Percentiles rank a stretch among this genome's conserved stretches.
phyloP scores from a whole-genome alignment of 1,284 basidiomycete genomes.

The Ganoderma boninense region DNA sequence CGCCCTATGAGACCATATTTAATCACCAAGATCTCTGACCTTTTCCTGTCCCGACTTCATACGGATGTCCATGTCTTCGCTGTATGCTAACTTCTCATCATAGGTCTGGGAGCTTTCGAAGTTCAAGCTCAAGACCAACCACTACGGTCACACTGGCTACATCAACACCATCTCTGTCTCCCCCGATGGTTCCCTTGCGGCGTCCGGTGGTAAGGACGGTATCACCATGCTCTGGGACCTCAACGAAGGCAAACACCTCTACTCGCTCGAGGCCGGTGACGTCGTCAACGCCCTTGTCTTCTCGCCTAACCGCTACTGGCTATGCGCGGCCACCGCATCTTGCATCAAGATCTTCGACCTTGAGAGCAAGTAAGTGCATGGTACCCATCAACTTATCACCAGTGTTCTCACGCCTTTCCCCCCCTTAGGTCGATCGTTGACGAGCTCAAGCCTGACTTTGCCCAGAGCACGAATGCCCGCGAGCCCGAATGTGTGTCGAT shows the following conservation, averaged over 20 bases:
- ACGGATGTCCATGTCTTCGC: too few relatives aligned
- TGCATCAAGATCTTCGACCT: slow-evolving; percentile 99
- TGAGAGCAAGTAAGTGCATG: slow-evolving; percentile 88
- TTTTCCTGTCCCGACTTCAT: slow-evolving; percentile 16
- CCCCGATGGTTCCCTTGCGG: slow-evolving; percentile 98
- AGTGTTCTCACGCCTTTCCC: slow-evolving; percentile 6
- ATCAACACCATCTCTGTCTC: slow-evolving; percentile 99
- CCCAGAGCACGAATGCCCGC: slow-evolving; percentile 80
- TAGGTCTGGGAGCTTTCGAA: slow-evolving; percentile 99
- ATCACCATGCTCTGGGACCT: slow-evolving; percentile 99
- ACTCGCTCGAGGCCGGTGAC: slow-evolving; percentile 99
- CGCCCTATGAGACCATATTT: slow-evolving; percentile 72
- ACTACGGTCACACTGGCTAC: slow-evolving; percentile 99
- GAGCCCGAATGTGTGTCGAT: slow-evolving; percentile 98
- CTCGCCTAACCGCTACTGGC: slow-evolving; percentile 99
- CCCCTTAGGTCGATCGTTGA: slow-evolving; percentile 91
- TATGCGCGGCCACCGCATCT: slow-evolving; percentile 97
- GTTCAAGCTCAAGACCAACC: slow-evolving; percentile 99
- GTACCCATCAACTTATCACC: not conserved
- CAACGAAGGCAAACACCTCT: slow-evolving; percentile 99
- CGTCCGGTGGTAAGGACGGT: slow-evolving; percentile 99
- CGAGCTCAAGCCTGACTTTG: slow-evolving; percentile 95
- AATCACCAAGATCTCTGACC: slow-evolving; percentile 84
- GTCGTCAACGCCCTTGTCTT: slow-evolving; percentile 99
- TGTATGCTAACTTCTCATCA: slow-evolving; percentile 25